Base-by-base conservation (phyloP, 768 basidiomycete species). In the Tricholoma matsutake region DNA sequence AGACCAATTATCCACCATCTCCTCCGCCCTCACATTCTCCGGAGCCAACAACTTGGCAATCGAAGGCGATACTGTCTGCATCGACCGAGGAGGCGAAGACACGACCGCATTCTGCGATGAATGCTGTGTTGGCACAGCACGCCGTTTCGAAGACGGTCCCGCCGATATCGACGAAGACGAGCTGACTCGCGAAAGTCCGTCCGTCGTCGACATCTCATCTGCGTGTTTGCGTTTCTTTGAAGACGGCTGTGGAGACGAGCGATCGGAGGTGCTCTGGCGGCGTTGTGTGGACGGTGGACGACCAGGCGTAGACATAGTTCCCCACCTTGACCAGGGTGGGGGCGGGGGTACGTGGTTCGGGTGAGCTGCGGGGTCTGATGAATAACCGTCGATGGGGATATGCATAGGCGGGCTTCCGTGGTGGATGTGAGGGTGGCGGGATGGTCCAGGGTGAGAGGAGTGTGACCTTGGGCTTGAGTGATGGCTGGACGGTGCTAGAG, bases 31-130 rank as follows among this genome's bases (percentile, higher is more conserved):
- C 59, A 78, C 75, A 55, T 79, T 78, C 5, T 76, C 73, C 0
- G 86, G 86, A n/a, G 86, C 85, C 47, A 86, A 79, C 66, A 87
- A 82, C 78, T 85, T 82, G 16, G 85, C 86, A 41, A 87, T 68
- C 16, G 86, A 87, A 6, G 86, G 86, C 1, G 85, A 86, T 29
- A 87, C 75, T 10, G 77, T 83, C 61, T 83, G 81, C 8, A 73
- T 74, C 56, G 70, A 75, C 58, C 75, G 71, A 54, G 72, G 68
- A 6, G 74, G 75, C 11, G 22, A 68, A 60, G 56, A 64, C 45
- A 32, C n/a, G 10, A 6, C 9, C 18, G n/a, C 18, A 18, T 3
- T 16, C 64, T 54, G 61, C 60, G 45, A 73, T 71, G 31, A 73
- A 68, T 16, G 75, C 71, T 31, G 72, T 60, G 14, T 71, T 61